phyloP scores from a whole-genome alignment of 305 asterid genomes.

The Fraxinus greggii region DNA sequence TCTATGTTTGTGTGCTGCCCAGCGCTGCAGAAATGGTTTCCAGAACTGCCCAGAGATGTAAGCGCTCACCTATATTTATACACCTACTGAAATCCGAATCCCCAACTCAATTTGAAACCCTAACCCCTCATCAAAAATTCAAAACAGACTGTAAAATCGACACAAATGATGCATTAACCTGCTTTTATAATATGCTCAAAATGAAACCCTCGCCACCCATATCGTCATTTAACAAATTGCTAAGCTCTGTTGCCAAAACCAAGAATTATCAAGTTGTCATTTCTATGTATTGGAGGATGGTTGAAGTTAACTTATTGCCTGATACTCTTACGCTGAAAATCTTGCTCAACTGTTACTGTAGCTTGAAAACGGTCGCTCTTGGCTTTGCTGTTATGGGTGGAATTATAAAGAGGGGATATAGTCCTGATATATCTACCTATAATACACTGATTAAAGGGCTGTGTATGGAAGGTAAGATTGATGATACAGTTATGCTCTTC shows the following conservation, averaged over 20 bases:
- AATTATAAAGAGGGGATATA: constrained; percentile 16
- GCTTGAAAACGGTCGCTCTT: constrained; percentile 12
- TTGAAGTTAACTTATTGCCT: background rate
- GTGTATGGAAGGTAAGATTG: no score
- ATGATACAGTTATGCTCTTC: no score
- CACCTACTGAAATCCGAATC: background rate
- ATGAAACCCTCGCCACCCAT: constrained; percentile 26
- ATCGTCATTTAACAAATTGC: constrained; percentile 27
- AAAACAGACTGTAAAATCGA: constrained; percentile 15
- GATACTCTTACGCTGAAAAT: constrained; percentile 26
- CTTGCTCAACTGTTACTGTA: constrained; percentile 29
- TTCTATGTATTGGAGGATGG: background rate
- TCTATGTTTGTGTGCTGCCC: background rate
- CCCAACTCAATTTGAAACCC: background rate
- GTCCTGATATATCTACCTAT: no score
- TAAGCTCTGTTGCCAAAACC: constrained; percentile 21
- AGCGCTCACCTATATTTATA: background rate
- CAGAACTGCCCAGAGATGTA: background rate
- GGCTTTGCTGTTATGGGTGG: background rate
- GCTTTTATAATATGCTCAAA: constrained; percentile 30
- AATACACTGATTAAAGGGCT: no score
- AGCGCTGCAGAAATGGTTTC: constrained; percentile 3
- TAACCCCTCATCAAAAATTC: background rate
- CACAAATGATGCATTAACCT: constrained; percentile 20
- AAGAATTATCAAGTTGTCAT: background rate